phyloP scores from a whole-genome alignment of 305 asterid genomes.

The Fraxinus sp. region DNA sequence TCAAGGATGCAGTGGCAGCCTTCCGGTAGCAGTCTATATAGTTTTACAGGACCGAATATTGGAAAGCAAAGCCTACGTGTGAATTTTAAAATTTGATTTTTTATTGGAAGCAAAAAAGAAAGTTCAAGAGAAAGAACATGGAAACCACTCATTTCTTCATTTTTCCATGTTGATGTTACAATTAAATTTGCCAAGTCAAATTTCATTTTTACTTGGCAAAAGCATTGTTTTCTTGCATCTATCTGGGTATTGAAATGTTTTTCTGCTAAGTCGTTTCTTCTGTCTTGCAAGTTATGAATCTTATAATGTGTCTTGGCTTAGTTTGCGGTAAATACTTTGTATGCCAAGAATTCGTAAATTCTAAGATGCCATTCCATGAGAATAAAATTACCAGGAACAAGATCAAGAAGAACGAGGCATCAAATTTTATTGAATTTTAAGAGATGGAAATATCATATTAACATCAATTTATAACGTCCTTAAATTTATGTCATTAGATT shows the following conservation, averaged over 20 bases:
- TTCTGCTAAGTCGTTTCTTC: not conserved
- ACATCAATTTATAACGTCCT: conserved; percentile 14
- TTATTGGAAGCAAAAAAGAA: not conserved
- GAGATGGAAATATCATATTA: not conserved
- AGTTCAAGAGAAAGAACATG: not conserved
- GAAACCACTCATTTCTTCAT: not conserved
- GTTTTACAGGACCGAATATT: not conserved
- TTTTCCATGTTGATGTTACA: not conserved
- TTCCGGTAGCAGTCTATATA: conserved; percentile 28
- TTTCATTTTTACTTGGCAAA: not conserved
- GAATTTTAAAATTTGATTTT: conserved; percentile 4
- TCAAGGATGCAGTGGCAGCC: conserved; percentile 43
- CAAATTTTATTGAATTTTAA: not conserved
- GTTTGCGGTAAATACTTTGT: not conserved
- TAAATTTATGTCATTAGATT: conserved; percentile 33
- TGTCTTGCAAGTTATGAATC: not conserved
- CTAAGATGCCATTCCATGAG: not conserved
- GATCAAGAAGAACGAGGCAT: not conserved
- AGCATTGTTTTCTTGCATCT: not conserved
- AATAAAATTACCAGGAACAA: not conserved
- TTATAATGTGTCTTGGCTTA: not conserved
- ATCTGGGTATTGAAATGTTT: not conserved
- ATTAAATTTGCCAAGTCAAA: not conserved
- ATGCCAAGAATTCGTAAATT: not conserved
- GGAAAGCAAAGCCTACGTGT: not conserved